Percentiles rank a stretch among this genome's conserved stretches.
These are phyloP conservation scores for Senna siamea DNA, from an alignment of 306 rosid genomes.

Conservation along the genomic window DNA sequence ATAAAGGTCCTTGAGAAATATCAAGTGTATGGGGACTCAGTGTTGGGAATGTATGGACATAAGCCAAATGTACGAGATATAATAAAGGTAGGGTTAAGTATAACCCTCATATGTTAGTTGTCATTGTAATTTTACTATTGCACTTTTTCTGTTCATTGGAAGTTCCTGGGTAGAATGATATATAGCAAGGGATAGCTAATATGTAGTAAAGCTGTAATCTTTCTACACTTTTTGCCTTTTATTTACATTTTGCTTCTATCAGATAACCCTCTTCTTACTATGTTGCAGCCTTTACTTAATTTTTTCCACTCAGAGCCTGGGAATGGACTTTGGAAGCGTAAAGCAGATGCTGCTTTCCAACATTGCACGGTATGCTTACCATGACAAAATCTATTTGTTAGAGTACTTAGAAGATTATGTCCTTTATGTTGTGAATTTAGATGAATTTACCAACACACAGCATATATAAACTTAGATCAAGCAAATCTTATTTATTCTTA, in stretches of 20 bases:
- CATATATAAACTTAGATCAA: constrained; percentile 16
- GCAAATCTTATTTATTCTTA: constrained; percentile 23
- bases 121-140: not conserved
- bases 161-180: constrained; percentile 21
- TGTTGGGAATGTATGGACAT: constrained; percentile 69
- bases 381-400: constrained; percentile 19
- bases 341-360: constrained; percentile 78
- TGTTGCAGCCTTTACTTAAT: constrained; percentile 82
- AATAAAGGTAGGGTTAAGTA: constrained; percentile 63
- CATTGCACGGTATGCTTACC: constrained; percentile 67
- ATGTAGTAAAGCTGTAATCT: not conserved
- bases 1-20: constrained; percentile 76
- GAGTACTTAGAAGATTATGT: constrained; percentile 22
- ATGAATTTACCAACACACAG: constrained; percentile 5
- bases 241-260: constrained; percentile 4
- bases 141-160: not conserved
- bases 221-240: not conserved
- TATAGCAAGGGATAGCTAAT: not conserved
- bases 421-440: constrained; percentile 3
- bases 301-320: constrained; percentile 81
- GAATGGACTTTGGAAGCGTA: constrained; percentile 95
- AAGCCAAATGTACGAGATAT: constrained; percentile 80
- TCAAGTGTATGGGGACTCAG: constrained; percentile 87
- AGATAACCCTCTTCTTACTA: constrained; percentile 25
- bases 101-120: constrained; percentile 21